Evolutionary conservation across 2,329 filamentous ascomycete genomes (phyloP).

Genomic region (Colletotrichum cereale): DNA sequence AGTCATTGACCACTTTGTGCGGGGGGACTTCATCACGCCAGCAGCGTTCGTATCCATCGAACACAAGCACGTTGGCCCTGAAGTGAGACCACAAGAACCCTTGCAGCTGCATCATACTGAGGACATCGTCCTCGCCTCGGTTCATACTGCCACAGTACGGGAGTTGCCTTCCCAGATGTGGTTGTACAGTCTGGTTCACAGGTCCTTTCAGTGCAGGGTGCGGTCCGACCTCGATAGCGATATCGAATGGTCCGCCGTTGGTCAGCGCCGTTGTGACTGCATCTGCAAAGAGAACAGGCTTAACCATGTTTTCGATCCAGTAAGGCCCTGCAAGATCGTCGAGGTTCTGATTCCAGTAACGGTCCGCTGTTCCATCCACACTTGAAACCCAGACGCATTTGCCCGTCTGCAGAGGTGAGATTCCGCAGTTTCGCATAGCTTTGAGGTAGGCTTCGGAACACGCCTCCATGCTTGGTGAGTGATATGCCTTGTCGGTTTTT

Average conservation of each 20-base stretch:
- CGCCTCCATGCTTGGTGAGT: constrained; percentile 41
- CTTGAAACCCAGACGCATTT: not conserved
- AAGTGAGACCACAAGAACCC: constrained; percentile 14
- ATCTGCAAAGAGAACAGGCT: constrained; percentile 14
- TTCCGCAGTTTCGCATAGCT: not conserved
- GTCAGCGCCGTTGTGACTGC: constrained; percentile 14
- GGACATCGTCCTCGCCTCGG: not conserved
- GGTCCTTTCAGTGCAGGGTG: constrained; percentile 21
- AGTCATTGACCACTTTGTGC: constrained; percentile 40
- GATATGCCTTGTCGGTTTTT: constrained; percentile 39
- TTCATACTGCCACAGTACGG: constrained; percentile 17
- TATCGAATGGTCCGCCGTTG: constrained; percentile 40
- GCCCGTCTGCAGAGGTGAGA: not conserved
- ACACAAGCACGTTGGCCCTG: not conserved
- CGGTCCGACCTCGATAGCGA: constrained; percentile 20
- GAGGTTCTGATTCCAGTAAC: not conserved
- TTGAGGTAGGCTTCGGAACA: constrained; percentile 44
- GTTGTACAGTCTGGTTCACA: constrained; percentile 15
- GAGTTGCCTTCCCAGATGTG: constrained; percentile 9
- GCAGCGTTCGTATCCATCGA: constrained; percentile 1
- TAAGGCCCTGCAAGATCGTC: constrained; percentile 8
- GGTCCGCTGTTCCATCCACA: not conserved
- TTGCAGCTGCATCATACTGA: not conserved
- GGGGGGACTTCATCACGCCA: not conserved
- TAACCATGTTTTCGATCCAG: constrained; percentile 26